Base-by-base conservation (phyloP, 1,139 yeast genomes). In the Lodderomyces pseudojiufengensis region DNA sequence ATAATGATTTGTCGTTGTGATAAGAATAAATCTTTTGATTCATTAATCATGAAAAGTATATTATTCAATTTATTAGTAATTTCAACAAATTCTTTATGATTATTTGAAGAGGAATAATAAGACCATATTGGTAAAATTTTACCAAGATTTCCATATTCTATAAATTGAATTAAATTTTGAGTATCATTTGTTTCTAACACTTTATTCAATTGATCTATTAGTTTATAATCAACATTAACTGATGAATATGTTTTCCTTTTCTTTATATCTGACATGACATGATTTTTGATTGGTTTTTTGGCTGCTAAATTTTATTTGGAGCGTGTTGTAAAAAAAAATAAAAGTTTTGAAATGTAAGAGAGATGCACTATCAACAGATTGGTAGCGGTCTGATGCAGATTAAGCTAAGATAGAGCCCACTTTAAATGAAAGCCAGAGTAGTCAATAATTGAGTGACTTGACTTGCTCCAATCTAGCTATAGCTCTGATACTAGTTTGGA, bases 51-150 rank as follows among this genome's bases (percentile, higher is more conserved):
- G 9, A 45, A 39, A 4, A 66, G 48, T 9, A 64, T 37, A 34
- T 51, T 55, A 4, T 62, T 47, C 23, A 70, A 38, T 32, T 61
- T 59, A 9, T 57, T 55, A 0, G 80, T 63, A 3, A 69, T 38
- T 12, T 59, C 60, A 1, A 73, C 61, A 46, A 79, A 69, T 35
- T 69, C 73, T 2, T 62, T 49, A 49, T 78, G 82, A 43, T 80
- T 80, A 48, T 79, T 80, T n/a, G 73, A 66, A 32, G 81, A 77
- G 4, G 85, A 74, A 49, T 65, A 77, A 47, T 76, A 78, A 2
- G 84, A 70, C 85, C 90, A 83, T 20, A 52, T 52, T 13, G 50
- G 43, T 12, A 66, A 42, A 7, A 59, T 41, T 32, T 55, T 55
- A 16, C 41, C 32, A 21, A 62, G 31, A 11, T 36, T 33, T 2